Evolutionary conservation across 345 rosid species (phyloP), one percentile per base, ranked within the genome.

Genomic region (Heritiera fomes): DNA sequence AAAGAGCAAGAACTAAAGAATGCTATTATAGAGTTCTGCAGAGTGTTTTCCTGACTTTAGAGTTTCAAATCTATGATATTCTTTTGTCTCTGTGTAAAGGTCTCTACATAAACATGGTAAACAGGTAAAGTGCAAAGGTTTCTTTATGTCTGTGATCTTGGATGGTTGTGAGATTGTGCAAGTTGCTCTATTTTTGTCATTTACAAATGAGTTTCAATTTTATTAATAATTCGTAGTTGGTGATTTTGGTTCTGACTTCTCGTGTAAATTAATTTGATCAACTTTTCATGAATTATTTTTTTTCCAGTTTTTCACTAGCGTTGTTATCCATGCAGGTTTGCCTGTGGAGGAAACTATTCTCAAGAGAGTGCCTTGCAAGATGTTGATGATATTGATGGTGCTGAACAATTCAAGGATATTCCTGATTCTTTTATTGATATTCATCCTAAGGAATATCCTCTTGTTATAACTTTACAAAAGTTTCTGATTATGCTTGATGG

Each of bases 401-500:
- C 68, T 0, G 79, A 81, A 38, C 79, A 79, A 18, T 90, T 87
- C 76, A 79, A 83, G 73, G 87, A 81, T 59, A 83, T 86, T 7
- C 89, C 87, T 0, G 86, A 90, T 79, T 84, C 90, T 0, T 83
- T 90, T 43, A 53, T 70, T 28, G 87, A 80, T 15, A 78, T 86
- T 70, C 81, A 86, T 40, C 47, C 79, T 1, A 53, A 68, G 41
- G 68, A 77, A 8, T 90, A 74, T 75, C 94, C 92, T 32, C 89
- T 90, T 34, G 80, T 87, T 15, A 83, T 90, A 61, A 87, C 94
- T 38, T 89, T 89, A 60, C 76, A 66, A 5, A 90, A 86, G 79
- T 87, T 90, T 69, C 61, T 90, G 79, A 82, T 85, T 85, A 90
- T 89, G 94, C 89, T 90, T 59, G 92, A 90, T 76, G 88, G 84